Evolutionary conservation across 1,139 yeast species (phyloP), one percentile per base, ranked within the genome.

Genomic region (Debaryomyces robertsiae): DNA sequence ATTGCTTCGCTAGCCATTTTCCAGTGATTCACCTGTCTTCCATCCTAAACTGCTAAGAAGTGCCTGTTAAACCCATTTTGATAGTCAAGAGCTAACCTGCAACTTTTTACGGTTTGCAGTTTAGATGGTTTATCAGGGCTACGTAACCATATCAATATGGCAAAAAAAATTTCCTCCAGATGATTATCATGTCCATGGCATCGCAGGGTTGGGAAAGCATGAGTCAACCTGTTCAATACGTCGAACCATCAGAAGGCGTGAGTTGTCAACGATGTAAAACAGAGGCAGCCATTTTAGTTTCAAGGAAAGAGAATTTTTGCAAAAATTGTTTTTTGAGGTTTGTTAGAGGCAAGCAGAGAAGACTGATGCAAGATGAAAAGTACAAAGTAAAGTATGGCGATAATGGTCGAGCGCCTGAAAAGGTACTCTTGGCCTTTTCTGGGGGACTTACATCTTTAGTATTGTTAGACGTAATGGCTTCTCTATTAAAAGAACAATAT

Each of bases 301-400:
- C 91, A 2, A 66, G 96, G 48, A 84, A 84, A 49, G 96, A 89
- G 55, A 59, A 67, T 7, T 84, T 85, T 47, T 88, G 96, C 60
- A 58, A 69, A 32, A 55, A 55, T n/a, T 91, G 98, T 59, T 90
- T 88, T 51, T 58, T 77, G 22, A 69, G 82, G 45, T 90, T 88
- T 53, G 71, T 90, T 27, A 73, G 85, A 46, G 83, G 89, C 19
- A 90, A 89, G 57, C 91, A 87, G 60, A 72, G 96, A 46, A 85
- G 84, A 55, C 84, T 76, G 55, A 81, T 91, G 88, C 69, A 67
- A 30, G 76, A 74, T 48, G 91, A 85, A 19, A 77, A 72, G 41
- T 88, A 77, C 63, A 85, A 86, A 54, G 90, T 84, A 22, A 77
- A 81, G 52, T 87, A 78, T 47, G 74, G 74, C 3, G 52, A 51